Conservation (phyloP, 1,284 basidiomycete species). For the Naganishia cerealis region DNA sequence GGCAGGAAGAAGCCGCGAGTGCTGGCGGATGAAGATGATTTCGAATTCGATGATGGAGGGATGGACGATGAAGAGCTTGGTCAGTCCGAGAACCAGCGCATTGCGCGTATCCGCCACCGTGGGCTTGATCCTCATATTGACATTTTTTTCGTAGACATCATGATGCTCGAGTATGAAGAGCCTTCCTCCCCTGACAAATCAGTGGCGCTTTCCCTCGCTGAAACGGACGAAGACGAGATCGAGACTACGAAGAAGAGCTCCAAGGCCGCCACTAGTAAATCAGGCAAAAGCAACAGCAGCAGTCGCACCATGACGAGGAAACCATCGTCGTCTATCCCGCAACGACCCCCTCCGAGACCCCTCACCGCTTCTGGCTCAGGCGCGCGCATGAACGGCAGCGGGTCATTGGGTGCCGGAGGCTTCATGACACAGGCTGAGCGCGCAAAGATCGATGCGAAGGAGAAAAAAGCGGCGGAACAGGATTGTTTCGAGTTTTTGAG, state of each 20-base stretch:
- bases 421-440: slow-evolving; percentile 82
- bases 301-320: slow-evolving; percentile 18
- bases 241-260: slow-evolving; percentile 34
- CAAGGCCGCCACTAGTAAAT: slow-evolving; percentile 35
- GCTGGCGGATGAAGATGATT: slow-evolving; percentile 48
- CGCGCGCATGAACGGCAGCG: slow-evolving; percentile 13
- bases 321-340: neutral
- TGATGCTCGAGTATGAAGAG: slow-evolving; percentile 42
- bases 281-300: slow-evolving; percentile 26
- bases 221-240: slow-evolving; percentile 36
- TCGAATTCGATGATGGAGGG: slow-evolving; percentile 49
- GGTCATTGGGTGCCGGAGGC: slow-evolving; percentile 33
- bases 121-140: neutral
- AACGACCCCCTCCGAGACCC: slow-evolving; percentile 30
- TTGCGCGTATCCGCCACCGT: neutral
- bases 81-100: neutral
- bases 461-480: slow-evolving; percentile 77
- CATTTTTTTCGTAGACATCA: slow-evolving; percentile 2
- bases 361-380: slow-evolving; percentile 8
- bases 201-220: neutral
- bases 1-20: slow-evolving; percentile 29
- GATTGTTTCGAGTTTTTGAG: slow-evolving; percentile 78
- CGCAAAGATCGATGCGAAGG: slow-evolving; percentile 71
- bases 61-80: slow-evolving; percentile 41
- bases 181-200: slow-evolving; percentile 40